Base-by-base conservation (phyloP, 495 filamentous ascomycete species). In the Thermothielavioides terrestris region DNA sequence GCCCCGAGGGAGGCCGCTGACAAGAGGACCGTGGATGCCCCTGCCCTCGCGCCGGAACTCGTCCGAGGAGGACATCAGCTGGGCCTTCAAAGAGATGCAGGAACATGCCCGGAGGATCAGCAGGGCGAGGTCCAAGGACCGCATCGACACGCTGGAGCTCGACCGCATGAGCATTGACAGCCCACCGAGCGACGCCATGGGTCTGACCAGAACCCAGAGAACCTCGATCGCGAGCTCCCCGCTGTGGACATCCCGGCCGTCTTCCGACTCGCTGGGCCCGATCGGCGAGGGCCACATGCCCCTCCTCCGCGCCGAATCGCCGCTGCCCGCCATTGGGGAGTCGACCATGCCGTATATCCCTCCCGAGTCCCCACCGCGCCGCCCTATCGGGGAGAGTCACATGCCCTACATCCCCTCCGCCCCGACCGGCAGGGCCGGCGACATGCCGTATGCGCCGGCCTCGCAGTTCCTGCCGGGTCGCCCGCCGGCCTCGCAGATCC, bases 71-170 rank as follows among this genome's bases (percentile, higher is more conserved):
- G 64, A 68, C 57, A 59, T 68, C 43, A 62, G 70, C 61, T 71
- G 77, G 75, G 67, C 68, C 10, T 66, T 74, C 57, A 74, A 71
- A 59, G 71, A 73, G 54, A 75, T 75, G 71, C 69, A 73, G 34
- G 69, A 71, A 42, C 72, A 76, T 46, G 66, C 67, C 37, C 63
- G 67, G 30, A 57, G 63, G 55, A 32, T 69, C 37, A 46, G 54
- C 30, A 22, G 52, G 17, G 43, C 2, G 22, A 20, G 53, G 17
- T 51, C 36, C 2, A 37, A 23, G 30, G 56, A 55, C 26, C 53
- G 60, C 40, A 57, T 59, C 41, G 66, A 58, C 50, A 72, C 62
- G 50, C 55, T 64, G 32, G 65, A 68, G 15, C 50, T 68, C 14
- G 73, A 73, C 59, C 61, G 67, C 41, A 67, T 72, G 61, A 70